A percentile compares a stretch with the other conserved stretches of the same genome.
Conservation (phyloP, 1,139 yeast species). For the Saccharomyces hybrid region DNA sequence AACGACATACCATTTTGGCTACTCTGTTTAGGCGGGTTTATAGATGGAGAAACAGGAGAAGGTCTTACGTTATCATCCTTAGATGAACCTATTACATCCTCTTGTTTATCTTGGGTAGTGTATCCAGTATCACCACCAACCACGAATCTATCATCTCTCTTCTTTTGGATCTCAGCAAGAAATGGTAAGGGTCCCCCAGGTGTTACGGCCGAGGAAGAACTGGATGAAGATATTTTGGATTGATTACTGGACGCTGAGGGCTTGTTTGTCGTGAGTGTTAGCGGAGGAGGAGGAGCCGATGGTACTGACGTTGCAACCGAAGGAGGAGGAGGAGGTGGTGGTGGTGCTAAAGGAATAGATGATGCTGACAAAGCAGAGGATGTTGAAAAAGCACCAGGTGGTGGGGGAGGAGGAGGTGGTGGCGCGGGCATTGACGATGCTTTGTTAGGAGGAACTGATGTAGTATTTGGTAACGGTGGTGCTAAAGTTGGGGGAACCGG, state of each 20-base stretch:
- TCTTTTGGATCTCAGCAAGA: constrained; percentile 49
- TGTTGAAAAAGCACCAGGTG: constrained; percentile 7
- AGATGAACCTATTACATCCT: constrained; percentile 11
- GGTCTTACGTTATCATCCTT: constrained; percentile 6
- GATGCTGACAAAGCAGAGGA: constrained; percentile 21
- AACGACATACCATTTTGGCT: constrained; percentile 18
- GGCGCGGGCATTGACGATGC: constrained; percentile 10
- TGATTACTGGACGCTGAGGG: constrained; percentile 17
- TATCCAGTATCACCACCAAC: constrained; percentile 32
- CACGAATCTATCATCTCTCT: constrained; percentile 46
- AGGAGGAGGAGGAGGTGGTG: constrained; percentile 9
- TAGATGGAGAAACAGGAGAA: constrained; percentile 13
- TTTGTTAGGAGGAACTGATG: constrained; percentile 17
- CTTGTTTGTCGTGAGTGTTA: constrained; percentile 13
- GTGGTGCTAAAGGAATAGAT: constrained; percentile 22
- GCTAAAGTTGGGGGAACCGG: constrained; percentile 1
- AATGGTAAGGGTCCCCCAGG: constrained; percentile 37
- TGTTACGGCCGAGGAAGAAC: constrained; percentile 10
- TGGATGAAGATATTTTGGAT: constrained; percentile 5
- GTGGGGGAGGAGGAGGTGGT: constrained; percentile 7
- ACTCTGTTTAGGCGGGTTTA: constrained; percentile 1
- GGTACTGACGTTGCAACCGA: constrained; percentile 18
- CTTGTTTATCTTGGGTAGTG: constrained; percentile 32
- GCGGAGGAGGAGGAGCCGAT: constrained; percentile 14
- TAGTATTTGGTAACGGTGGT: constrained; percentile 3